Evolutionary conservation across 768 basidiomycete species (phyloP), one percentile per base, ranked within the genome.

Genomic region (Dendrothele bispora): DNA sequence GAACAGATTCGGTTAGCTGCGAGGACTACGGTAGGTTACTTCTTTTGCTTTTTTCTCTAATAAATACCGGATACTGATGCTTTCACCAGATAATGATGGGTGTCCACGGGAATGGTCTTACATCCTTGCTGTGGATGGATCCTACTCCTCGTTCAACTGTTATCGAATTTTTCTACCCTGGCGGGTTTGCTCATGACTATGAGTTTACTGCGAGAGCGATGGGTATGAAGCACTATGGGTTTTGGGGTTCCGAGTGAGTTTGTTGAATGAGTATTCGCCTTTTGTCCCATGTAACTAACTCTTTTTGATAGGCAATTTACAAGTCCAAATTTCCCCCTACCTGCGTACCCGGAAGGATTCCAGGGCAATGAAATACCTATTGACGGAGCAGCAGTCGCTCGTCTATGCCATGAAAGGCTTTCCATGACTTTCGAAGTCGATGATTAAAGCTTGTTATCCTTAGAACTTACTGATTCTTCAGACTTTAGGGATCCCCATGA

Each of bases 111-210:
- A 49, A 49, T 28, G 48, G 48, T 15, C 30, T 49, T 8, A 49
- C 48, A 3, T 78, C 90, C 24, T 76, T 95, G 1, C 62, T 97
- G 4, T 97, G 92, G 93, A 97, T 95, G 94, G 85, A 88, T 20
- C 88, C 90, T 2, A 81, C 79, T 3, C 83, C 84, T 5, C 75
- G 85, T 15, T 79, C 90, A 26, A 92, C 94, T 0, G 91, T 97
- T 26, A 90, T 95, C 60, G 94, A 97, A 59, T 93, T 97, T 67
- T 94, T 93, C 65, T 90, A 75, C 64, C 86, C 86, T 0, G 75
- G 76, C 34, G 91, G 92, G 3, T 94, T 94, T 60, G 89, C 92
- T 10, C 78, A 81, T 53, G 91, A 94, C 61, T 94, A 94, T 59
- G 82, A 91, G 62, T 91, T 80, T 51, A 89, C 87, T 1, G 72